Conservation (phyloP, 495 filamentous ascomycete genomes). For the Penicillium arizonense region DNA sequence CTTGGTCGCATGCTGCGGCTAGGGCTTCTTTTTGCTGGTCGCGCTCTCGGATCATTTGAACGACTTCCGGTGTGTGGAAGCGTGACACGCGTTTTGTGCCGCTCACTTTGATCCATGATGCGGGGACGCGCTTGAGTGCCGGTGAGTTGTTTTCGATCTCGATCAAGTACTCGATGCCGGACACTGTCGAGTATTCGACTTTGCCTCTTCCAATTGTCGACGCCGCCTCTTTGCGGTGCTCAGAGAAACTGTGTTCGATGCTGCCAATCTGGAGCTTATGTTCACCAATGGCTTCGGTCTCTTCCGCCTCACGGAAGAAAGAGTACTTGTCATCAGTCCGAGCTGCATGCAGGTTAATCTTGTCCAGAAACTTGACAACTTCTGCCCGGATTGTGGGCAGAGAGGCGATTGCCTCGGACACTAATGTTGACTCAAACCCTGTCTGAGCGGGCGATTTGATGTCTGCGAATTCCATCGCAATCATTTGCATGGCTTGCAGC, state of each 20-base stretch:
- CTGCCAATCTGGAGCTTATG: slow-evolving; percentile 89
- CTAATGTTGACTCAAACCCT: slow-evolving; percentile 68
- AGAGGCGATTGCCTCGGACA: slow-evolving; percentile 70
- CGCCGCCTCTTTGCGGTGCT: slow-evolving; percentile 69
- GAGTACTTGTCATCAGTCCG: slow-evolving; percentile 85
- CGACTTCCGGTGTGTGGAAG: slow-evolving; percentile 92
- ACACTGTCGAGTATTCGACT: slow-evolving; percentile 73
- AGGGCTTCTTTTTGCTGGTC: slow-evolving; percentile 95
- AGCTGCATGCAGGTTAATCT: slow-evolving; percentile 83
- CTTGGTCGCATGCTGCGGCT: slow-evolving; percentile 87
- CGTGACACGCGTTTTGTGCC: slow-evolving; percentile 91
- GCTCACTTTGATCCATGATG: slow-evolving; percentile 90
- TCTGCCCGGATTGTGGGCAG: slow-evolving; percentile 74
- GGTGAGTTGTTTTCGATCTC: slow-evolving; percentile 75
- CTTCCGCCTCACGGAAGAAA: slow-evolving; percentile 86
- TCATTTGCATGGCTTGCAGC: slow-evolving; percentile 79
- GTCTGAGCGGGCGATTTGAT: slow-evolving; percentile 64
- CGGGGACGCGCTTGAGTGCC: slow-evolving; percentile 79
- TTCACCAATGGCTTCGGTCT: slow-evolving; percentile 79
- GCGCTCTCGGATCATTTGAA: slow-evolving; percentile 76
- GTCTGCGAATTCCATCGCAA: slow-evolving; percentile 68
- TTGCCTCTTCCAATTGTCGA: slow-evolving; percentile 66
- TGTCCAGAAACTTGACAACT: slow-evolving; percentile 71
- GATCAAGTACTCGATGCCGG: slow-evolving; percentile 92
- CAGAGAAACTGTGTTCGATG: slow-evolving; percentile 82